Evolutionary conservation across 2,329 filamentous ascomycete species (phyloP), one percentile per base, ranked within the genome.

Genomic region (Monilinia laxa): DNA sequence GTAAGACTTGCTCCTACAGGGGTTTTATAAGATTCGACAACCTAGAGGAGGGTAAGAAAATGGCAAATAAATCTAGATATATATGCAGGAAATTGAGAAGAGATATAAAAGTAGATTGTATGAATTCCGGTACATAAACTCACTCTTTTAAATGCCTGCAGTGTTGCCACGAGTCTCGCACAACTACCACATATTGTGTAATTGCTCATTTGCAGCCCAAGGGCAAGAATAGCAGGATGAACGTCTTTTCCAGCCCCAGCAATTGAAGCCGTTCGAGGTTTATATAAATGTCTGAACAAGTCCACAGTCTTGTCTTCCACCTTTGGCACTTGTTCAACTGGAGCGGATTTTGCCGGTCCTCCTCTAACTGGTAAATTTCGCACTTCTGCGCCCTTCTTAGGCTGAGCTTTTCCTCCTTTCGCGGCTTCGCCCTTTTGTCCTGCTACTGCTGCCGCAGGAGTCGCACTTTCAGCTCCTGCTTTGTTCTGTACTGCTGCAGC

Each of bases 11-110:
- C 93, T 52, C 90, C 90, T 35, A 88, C 83, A 6, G 95, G 95
- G 1, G 94, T 98, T 57, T 87, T 90, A 78, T 99, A 99, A n/a
- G 91, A 89, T 75, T 92, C 87, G 70, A 99, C 94, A 70, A 98
- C 91, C 88, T 96, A 74, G 49, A 25, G 40, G 54, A 71, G 65
- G 65, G 68, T 53, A 51, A 49, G 31, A 59, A 18, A 62, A 65
- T 66, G 38, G 40, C 31, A 68, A 52, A 57, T 35, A 42, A 40
- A 14, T 7, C 18, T 23, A 18, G 23, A 35, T 1, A 31, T 35
- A 49, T 51, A 14, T 7, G 20, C 18, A 18, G 45, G 3, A 14
- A 49, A 25, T 12, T 6, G 45, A 5, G 16, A 51, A 16, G 25
- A 52, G 5, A 12, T 12, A 11, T 18, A 51, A 14, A 31, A 2